phyloP scores from a whole-genome alignment of 495 filamentous ascomycete genomes.

The Penicillium lividum region DNA sequence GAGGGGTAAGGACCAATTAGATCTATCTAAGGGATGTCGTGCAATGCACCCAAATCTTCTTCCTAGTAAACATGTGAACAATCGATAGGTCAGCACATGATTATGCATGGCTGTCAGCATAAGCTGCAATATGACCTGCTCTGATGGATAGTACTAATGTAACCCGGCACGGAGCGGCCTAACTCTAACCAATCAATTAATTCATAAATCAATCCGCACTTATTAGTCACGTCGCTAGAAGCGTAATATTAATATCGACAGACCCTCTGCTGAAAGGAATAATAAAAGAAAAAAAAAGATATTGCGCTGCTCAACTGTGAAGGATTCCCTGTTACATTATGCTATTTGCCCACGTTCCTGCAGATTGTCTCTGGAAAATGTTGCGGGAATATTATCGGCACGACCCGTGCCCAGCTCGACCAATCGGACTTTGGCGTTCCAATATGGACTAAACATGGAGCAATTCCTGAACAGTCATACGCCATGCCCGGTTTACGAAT shows the following conservation, averaged over 20 bases:
- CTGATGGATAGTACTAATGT: not conserved
- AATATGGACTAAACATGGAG: too few relatives aligned
- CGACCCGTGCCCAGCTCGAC: not conserved
- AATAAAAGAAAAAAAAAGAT: too few relatives aligned
- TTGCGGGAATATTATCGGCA: not conserved
- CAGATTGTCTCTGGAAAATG: too few relatives aligned
- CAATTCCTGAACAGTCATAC: too few relatives aligned
- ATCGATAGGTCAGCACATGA: constrained; percentile 7
- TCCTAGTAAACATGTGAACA: not conserved
- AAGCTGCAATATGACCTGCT: not conserved
- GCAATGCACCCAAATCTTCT: not conserved
- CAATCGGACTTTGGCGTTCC: too few relatives aligned
- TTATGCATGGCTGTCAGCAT: not conserved
- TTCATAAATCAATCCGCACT: not conserved
- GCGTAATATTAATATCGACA: not conserved
- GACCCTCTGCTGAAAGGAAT: too few relatives aligned
- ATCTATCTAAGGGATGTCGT: not conserved
- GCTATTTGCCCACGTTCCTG: not conserved
- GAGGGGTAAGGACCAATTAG: constrained; percentile 2
- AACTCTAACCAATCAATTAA: not conserved
- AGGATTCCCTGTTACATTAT: not conserved
- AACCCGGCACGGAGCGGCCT: not conserved
- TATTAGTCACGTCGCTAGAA: not conserved
- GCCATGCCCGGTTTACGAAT: too few relatives aligned
- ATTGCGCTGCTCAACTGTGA: not conserved